A percentile compares a stretch with the other conserved stretches of the same genome.
Evolutionary conservation across 2,329 filamentous ascomycete genomes (phyloP).

Genomic region (Byssoonygena ceratinophila): DNA sequence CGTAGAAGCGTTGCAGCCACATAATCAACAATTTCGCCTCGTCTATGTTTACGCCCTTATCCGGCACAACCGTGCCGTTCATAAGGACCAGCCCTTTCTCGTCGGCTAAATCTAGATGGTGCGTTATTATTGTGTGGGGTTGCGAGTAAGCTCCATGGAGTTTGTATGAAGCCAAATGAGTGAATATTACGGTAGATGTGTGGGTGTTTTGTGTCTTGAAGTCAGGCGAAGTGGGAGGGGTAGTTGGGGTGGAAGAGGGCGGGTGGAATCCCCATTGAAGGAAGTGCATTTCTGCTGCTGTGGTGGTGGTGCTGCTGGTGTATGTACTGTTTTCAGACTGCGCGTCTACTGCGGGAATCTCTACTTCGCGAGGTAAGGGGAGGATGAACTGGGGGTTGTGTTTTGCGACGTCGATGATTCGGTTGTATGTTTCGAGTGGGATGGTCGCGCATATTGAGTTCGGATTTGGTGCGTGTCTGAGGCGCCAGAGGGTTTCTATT

Average conservation of each 20-base stretch:
- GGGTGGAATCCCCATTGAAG: slow-evolving; percentile 91
- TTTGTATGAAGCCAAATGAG: slow-evolving; percentile 88
- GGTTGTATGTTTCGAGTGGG: slow-evolving; percentile 59
- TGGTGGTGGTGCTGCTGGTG: slow-evolving; percentile 43
- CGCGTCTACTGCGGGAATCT: slow-evolving; percentile 22
- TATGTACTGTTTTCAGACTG: slow-evolving; percentile 18
- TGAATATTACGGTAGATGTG: slow-evolving; percentile 76
- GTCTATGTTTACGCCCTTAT: slow-evolving; percentile 62
- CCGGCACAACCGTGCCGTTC: slow-evolving; percentile 68
- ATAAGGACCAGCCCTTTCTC: slow-evolving; percentile 73
- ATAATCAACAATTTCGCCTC: slow-evolving; percentile 86
- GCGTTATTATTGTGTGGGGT: slow-evolving; percentile 88
- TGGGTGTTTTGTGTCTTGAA: slow-evolving; percentile 40
- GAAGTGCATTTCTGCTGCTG: slow-evolving; percentile 77
- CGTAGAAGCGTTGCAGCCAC: slow-evolving; percentile 90
- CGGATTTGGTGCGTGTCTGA: slow-evolving; percentile 64
- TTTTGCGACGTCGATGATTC: slow-evolving; percentile 61
- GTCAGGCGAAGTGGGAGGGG: slow-evolving; percentile 18
- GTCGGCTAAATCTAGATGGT: slow-evolving; percentile 69
- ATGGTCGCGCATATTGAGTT: slow-evolving; percentile 76
- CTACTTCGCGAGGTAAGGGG: slow-evolving; percentile 52
- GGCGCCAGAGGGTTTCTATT: slow-evolving; percentile 78
- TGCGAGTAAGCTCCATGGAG: slow-evolving; percentile 75
- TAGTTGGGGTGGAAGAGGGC: slow-evolving; percentile 33
- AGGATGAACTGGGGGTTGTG: slow-evolving; percentile 81